A percentile compares a stretch with the other conserved stretches of the same genome.
phyloP scores from a whole-genome alignment of 208 protist species.

The Leishmania tropica region DNA sequence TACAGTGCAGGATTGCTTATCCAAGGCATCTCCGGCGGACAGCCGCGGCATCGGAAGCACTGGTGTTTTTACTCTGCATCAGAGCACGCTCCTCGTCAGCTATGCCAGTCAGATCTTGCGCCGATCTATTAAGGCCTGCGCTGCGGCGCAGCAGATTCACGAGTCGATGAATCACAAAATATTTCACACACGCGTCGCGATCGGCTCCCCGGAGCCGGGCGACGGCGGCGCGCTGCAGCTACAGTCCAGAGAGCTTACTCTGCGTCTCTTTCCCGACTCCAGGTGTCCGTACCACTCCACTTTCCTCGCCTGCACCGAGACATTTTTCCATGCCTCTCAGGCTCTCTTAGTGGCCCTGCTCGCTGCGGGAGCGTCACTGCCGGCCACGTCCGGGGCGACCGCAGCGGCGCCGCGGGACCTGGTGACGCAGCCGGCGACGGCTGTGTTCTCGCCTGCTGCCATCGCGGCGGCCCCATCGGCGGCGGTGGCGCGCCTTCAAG shows the following conservation, averaged over 20 bases:
- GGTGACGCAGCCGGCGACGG: background rate
- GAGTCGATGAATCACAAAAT: slow-evolving; percentile 14
- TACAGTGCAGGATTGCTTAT: background rate
- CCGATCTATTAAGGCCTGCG: slow-evolving; percentile 14
- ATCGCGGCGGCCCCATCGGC: background rate
- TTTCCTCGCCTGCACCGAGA: slow-evolving; percentile 27
- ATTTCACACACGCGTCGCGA: slow-evolving; percentile 14
- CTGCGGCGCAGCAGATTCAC: slow-evolving; percentile 22
- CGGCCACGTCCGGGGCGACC: background rate
- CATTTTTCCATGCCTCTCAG: slow-evolving; percentile 19
- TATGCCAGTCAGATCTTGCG: slow-evolving; percentile 22
- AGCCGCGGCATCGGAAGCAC: background rate
- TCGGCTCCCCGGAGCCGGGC: slow-evolving; percentile 14
- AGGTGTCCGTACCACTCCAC: slow-evolving; percentile 37
- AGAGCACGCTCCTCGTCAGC: slow-evolving; percentile 25
- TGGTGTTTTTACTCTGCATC: slow-evolving; percentile 29
- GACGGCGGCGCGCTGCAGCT: background rate
- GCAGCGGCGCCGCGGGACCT: background rate
- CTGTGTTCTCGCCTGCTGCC: background rate
- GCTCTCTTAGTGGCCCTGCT: slow-evolving; percentile 12
- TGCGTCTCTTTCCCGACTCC: slow-evolving; percentile 19
- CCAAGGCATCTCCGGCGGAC: background rate
- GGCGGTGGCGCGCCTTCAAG: background rate
- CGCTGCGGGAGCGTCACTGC: background rate
- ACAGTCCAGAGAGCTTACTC: slow-evolving; percentile 25